phyloP scores from a whole-genome alignment of 331 rosid genomes.

The Malus hybrid region DNA sequence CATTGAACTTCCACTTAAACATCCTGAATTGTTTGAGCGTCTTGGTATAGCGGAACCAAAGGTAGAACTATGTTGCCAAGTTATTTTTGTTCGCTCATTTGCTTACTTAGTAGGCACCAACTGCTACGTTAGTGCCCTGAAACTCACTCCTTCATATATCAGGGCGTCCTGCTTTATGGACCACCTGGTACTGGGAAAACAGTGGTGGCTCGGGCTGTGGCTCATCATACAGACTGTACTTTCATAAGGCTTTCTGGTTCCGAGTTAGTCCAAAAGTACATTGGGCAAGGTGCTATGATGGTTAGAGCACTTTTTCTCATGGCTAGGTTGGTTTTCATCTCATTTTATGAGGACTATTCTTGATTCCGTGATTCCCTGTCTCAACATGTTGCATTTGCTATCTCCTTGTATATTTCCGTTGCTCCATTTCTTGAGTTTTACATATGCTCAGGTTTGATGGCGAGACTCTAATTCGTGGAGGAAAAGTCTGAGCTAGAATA shows the following conservation, averaged over 20 bases:
- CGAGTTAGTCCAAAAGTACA: constrained; percentile 89
- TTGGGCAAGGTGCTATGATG: constrained; percentile 98
- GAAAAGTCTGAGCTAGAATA: background rate
- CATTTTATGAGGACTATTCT: background rate
- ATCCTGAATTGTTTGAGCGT: constrained; percentile 96
- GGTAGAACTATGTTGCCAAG: constrained; percentile 32
- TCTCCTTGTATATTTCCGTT: background rate
- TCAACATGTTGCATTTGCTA: background rate
- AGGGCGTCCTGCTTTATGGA: constrained; percentile 91
- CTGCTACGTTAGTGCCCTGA: background rate
- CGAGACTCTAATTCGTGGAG: background rate
- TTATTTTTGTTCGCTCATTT: background rate
- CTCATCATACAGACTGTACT: constrained; percentile 95
- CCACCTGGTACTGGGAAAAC: constrained; percentile 99
- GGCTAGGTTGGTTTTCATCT: constrained; percentile 73
- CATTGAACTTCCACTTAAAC: constrained; percentile 93
- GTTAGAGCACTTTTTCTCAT: constrained; percentile 92
- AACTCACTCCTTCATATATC: constrained; percentile 9
- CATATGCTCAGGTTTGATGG: background rate
- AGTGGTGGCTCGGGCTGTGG: constrained; percentile 93
- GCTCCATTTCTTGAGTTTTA: background rate
- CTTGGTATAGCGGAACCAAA: constrained; percentile 99
- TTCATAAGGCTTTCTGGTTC: constrained; percentile 99
- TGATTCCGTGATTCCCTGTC: background rate
- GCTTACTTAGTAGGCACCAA: background rate